Conservation (phyloP, 257 asterid species). For the Cruciata laevipes region DNA sequence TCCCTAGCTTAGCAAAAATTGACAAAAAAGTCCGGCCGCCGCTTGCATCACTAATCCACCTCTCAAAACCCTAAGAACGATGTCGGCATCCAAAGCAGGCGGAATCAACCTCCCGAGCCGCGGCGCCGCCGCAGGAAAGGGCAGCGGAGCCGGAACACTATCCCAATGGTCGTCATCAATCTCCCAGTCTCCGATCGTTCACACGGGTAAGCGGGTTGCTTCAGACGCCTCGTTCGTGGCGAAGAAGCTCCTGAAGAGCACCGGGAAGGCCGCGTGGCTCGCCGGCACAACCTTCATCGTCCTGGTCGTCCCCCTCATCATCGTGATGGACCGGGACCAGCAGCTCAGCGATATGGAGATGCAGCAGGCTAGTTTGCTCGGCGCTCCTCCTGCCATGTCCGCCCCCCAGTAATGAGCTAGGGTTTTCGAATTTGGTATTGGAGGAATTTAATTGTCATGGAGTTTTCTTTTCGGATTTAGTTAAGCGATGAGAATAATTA, state of each 20-base stretch:
- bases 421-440: background rate
- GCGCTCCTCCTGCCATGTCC: slow-evolving; percentile 28
- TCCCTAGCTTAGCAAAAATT: background rate
- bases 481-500: background rate
- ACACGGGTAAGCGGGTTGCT: slow-evolving; percentile 65
- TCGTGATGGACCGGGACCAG: slow-evolving; percentile 83
- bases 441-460: background rate
- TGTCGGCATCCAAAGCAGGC: slow-evolving; percentile 23
- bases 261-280: slow-evolving; percentile 92
- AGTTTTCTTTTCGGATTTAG: background rate
- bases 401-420: slow-evolving; percentile 14
- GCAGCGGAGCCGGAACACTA: slow-evolving; percentile 21
- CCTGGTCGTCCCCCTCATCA: slow-evolving; percentile 66
- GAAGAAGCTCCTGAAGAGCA: slow-evolving; percentile 59
- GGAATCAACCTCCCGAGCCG: slow-evolving; percentile 26
- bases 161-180: slow-evolving; percentile 27
- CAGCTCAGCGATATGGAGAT: slow-evolving; percentile 67
- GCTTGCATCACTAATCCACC: background rate
- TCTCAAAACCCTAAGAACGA: background rate
- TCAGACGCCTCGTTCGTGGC: slow-evolving; percentile 55
- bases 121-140: slow-evolving; percentile 16
- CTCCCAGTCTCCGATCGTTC: slow-evolving; percentile 51
- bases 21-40: background rate
- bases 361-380: slow-evolving; percentile 83
- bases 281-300: slow-evolving; percentile 71